A percentile compares a stretch with the other conserved stretches of the same genome.
These are phyloP conservation scores for Talaromyces sp. DNA, from an alignment of 2,329 filamentous ascomycete species.

Conservation along the genomic window DNA sequence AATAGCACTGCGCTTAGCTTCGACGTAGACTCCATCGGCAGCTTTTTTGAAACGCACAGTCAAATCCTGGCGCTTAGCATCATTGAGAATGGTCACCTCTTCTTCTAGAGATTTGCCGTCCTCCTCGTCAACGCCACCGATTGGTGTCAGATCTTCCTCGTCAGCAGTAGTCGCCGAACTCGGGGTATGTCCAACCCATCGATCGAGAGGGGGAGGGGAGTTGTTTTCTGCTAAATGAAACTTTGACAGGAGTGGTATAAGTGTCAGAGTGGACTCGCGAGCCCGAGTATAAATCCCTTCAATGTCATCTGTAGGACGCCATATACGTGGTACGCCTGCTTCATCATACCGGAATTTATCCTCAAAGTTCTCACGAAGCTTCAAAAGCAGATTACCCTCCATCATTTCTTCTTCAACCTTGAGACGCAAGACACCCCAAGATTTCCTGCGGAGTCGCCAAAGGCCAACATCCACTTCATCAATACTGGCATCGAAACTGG, in stretches of 20 bases:
- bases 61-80: conserved; percentile 84
- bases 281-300: conserved; percentile 91
- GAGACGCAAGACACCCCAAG: conserved; percentile 82
- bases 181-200: conserved; percentile 77
- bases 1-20: conserved; percentile 94
- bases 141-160: conserved; percentile 82
- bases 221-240: conserved; percentile 75
- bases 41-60: conserved; percentile 97
- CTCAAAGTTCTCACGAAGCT: conserved; percentile 96
- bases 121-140: conserved; percentile 90
- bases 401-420: conserved; percentile 97
- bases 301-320: conserved; percentile 94
- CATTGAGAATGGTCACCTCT: conserved; percentile 90
- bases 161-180: conserved; percentile 70
- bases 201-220: conserved; percentile 72
- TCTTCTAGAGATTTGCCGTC: conserved; percentile 92
- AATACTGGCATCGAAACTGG: conserved; percentile 85
- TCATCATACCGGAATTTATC: conserved; percentile 99
- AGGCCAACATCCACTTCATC: conserved; percentile 89
- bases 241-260: conserved; percentile 81
- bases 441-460: conserved; percentile 89
- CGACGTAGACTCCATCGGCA: conserved; percentile 94
- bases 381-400: conserved; percentile 92
- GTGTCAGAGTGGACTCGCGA: conserved; percentile 80
- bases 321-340: conserved; percentile 87